phyloP scores from a whole-genome alignment of 768 basidiomycete genomes.

The Filobasidium wieringae region DNA sequence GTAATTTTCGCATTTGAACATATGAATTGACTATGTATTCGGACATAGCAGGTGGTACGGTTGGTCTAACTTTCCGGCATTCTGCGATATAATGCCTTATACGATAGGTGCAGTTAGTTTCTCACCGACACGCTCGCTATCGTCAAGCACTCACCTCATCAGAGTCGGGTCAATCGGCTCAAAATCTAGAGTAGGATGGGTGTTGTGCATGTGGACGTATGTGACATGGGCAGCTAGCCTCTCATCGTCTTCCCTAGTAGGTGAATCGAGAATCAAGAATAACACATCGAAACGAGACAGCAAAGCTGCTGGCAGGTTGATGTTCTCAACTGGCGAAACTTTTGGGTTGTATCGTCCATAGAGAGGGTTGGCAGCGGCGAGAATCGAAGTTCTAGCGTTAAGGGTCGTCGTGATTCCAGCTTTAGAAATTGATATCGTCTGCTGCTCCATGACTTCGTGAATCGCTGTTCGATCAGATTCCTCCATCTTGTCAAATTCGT shows the following conservation, averaged over 20 bases:
- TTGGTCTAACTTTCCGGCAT: slow-evolving; percentile 75
- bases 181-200: slow-evolving; percentile 61
- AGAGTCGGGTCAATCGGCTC: slow-evolving; percentile 74
- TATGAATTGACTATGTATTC: slow-evolving; percentile 90
- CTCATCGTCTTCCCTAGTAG: slow-evolving; percentile 87
- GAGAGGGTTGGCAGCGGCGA: slow-evolving; percentile 94
- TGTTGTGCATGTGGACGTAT: slow-evolving; percentile 91
- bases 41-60: slow-evolving; percentile 78
- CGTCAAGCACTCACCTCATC: slow-evolving; percentile 56
- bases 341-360: slow-evolving; percentile 98
- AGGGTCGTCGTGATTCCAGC: slow-evolving; percentile 48
- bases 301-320: slow-evolving; percentile 93
- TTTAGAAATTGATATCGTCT: slow-evolving; percentile 48
- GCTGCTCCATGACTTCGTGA: slow-evolving; percentile 89
- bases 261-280: slow-evolving; percentile 94
- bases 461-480: slow-evolving; percentile 94
- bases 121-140: background rate
- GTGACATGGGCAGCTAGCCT: slow-evolving; percentile 93
- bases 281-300: slow-evolving; percentile 91
- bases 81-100: slow-evolving; percentile 84
- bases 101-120: slow-evolving; percentile 7
- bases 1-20: slow-evolving; percentile 82
- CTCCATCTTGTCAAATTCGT: slow-evolving; percentile 99
- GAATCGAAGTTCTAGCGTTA: slow-evolving; percentile 47
- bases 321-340: slow-evolving; percentile 95